Base-by-base conservation (phyloP, 345 rosid genomes). In the Gossypium thurberi region DNA sequence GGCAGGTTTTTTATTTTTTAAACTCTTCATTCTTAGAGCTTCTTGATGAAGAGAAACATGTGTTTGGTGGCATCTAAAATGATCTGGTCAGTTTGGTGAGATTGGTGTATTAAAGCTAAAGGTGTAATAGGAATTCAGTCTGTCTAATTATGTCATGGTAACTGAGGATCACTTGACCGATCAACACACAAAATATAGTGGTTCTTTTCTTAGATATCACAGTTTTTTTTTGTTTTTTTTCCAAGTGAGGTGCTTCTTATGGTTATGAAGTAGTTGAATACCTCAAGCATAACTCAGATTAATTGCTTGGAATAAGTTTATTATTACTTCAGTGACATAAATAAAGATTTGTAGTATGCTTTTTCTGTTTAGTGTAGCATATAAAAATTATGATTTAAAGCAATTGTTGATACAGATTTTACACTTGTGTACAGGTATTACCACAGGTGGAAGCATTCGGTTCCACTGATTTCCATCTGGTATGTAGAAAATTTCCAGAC, bases 361-460 rank as follows among this genome's bases (percentile, higher is more conserved):
- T 57, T 23, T 71, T 2, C 28, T 58, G 25, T 25, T 25, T 25
- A 50, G 17, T 10, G 23, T 23, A 21, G 52, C 70, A 46, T 46
- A 2, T 46, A 47, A 13, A 42, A 66, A 1, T 23, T 17, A 9
- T 69, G 15, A 51, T 78, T 70, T 51, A 20, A 60, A 60, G 58
- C 44, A 5, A 26, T 60, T 20, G 13, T 42, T 71, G 13, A 13
- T 46, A 14, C 26, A 3, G n/a, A 11, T 5, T 47, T 66, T 10
- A 66, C 40, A 46, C 33, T 65, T 66, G 42, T 66, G 61, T 70
- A 46, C 89, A 94, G 98, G 87, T 79, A 73, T 78, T 92, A 81
- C 87, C 92, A 3, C 81, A 76, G 83, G 80, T 92, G 75, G 95
- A 85, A 75, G 98, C 97, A 78, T 85, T 80, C 65, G 89, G 91